Evolutionary conservation across 768 basidiomycete species (phyloP).

Genomic region (Auriscalpium vulgare): DNA sequence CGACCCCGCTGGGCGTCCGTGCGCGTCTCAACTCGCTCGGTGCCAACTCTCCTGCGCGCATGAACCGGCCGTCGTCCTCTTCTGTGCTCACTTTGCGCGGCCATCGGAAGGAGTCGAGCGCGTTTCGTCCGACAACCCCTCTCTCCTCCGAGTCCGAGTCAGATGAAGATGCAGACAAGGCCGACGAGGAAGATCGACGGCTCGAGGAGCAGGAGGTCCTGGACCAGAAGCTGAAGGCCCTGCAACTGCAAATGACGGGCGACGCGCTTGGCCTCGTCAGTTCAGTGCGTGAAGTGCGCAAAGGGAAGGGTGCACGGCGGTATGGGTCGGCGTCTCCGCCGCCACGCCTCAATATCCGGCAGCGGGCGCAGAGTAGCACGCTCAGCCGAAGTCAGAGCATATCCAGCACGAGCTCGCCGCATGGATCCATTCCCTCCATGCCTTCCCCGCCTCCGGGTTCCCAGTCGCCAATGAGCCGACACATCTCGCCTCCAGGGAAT

Average conservation of each 20-base stretch:
- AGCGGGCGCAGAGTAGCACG: constrained; percentile 32
- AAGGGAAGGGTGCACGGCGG: constrained; percentile 5
- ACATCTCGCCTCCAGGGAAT: constrained; percentile 4
- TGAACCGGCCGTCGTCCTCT: constrained; percentile 48
- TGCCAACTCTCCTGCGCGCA: constrained; percentile 37
- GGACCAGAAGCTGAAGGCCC: constrained; percentile 56
- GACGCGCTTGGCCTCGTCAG: constrained; percentile 64
- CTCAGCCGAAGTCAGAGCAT: constrained; percentile 52
- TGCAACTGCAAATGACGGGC: constrained; percentile 67
- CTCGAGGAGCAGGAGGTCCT: constrained; percentile 63
- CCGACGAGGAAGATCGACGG: constrained; percentile 62
- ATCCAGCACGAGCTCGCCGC: constrained; percentile 67
- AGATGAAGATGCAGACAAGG: constrained; percentile 48
- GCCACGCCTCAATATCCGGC: constrained; percentile 23
- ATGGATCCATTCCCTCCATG: constrained; percentile 75
- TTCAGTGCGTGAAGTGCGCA: constrained; percentile 17
- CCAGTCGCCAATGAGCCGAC: constrained; percentile 26
- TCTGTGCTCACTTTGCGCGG: constrained; percentile 59
- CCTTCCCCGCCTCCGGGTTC: constrained; percentile 62
- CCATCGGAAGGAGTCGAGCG: constrained; percentile 10
- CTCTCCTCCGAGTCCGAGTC: constrained; percentile 22
- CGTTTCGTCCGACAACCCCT: constrained; percentile 12
- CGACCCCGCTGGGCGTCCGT: constrained; percentile 56
- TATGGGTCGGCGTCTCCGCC: neutral
- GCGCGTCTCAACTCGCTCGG: constrained; percentile 66